Conservation (phyloP, 768 basidiomycete species). For the Pleurotus ostreatus region DNA sequence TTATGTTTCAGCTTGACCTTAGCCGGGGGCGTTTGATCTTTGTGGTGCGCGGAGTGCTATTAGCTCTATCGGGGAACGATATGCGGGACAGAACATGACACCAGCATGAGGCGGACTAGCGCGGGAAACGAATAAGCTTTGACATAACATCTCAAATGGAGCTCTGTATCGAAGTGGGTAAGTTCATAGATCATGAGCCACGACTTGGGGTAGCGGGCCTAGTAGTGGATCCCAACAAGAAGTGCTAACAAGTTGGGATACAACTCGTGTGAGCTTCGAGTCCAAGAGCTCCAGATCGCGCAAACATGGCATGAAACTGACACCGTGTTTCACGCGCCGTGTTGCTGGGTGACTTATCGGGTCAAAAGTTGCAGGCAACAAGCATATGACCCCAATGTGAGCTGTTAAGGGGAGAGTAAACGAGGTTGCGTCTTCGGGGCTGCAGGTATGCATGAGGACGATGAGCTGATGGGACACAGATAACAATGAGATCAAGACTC, state of each 20-base stretch:
- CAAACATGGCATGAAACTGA: too few species aligned
- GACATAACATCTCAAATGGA: not conserved
- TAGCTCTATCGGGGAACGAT: not conserved
- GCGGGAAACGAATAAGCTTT: not conserved
- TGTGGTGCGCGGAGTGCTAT: too few species aligned
- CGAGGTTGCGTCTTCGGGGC: not conserved
- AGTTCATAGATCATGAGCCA: too few species aligned
- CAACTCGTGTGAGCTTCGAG: not conserved
- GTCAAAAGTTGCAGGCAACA: too few species aligned
- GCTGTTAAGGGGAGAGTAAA: too few species aligned
- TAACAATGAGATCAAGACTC: not conserved
- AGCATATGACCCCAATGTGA: too few species aligned
- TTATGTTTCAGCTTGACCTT: too few species aligned
- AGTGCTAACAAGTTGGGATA: not conserved
- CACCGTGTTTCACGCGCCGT: too few species aligned
- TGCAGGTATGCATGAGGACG: not conserved
- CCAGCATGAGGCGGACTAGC: not conserved
- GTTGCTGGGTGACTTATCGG: too few species aligned
- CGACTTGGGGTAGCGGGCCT: not conserved
- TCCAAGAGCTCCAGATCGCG: not conserved
- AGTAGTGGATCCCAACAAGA: not conserved
- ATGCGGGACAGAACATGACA: not conserved
- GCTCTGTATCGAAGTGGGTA: too few species aligned
- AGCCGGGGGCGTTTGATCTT: too few species aligned
- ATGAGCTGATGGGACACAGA: constrained; percentile 5